Conservation (phyloP, 176 grass and related monocot genomes). For the Poa annua region DNA sequence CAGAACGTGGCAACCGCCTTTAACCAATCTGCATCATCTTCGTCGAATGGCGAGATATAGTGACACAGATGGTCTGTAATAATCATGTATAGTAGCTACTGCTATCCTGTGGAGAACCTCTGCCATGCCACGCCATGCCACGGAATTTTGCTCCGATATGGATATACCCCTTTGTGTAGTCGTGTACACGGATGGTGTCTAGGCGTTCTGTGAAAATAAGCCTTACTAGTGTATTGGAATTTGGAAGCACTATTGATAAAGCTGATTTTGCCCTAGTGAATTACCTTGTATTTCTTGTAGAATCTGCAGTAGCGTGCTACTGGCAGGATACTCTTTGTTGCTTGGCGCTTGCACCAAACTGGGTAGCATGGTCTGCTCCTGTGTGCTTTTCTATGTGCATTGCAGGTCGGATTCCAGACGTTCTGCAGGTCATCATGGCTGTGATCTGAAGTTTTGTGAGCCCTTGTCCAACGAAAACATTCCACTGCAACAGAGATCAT, state of each 20-base stretch:
- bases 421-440: no score
- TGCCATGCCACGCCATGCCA: background rate
- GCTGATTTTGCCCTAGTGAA: background rate
- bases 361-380: no score
- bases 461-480: no score
- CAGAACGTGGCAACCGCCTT: slow-evolving; percentile 29
- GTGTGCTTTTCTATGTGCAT: no score
- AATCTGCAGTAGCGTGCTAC: background rate
- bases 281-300: background rate
- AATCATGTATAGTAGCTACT: slow-evolving; percentile 21
- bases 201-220: slow-evolving; percentile 21
- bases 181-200: background rate
- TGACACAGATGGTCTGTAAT: background rate
- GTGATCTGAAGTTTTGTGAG: no score
- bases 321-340: background rate
- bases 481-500: no score
- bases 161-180: background rate
- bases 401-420: no score
- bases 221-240: background rate
- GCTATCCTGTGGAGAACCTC: slow-evolving; percentile 11
- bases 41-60: slow-evolving; percentile 42
- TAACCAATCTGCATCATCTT: slow-evolving; percentile 19
- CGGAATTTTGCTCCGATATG: slow-evolving; percentile 1
- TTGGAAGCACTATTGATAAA: background rate
- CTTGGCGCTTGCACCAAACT: background rate